Evolutionary conservation across 768 basidiomycete genomes (phyloP).

Genomic region (Heimioporus sp.): DNA sequence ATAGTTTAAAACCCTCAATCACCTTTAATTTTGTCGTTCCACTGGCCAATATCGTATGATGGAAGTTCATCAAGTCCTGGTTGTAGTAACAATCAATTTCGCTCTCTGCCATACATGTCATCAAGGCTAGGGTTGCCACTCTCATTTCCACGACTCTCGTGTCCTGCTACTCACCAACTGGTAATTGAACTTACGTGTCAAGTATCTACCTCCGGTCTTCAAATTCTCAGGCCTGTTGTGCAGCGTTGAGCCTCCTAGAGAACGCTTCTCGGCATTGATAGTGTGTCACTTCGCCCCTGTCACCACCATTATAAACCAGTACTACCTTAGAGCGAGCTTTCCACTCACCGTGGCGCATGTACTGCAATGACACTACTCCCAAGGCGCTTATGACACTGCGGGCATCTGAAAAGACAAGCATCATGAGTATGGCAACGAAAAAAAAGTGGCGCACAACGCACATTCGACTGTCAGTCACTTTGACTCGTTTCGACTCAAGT

Average conservation of each 20-base stretch:
- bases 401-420: slow-evolving; percentile 58
- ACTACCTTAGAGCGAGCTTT: neutral
- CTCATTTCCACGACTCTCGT: no score
- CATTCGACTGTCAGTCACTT: slow-evolving; percentile 92
- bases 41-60: no score
- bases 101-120: no score
- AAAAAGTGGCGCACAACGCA: slow-evolving; percentile 40
- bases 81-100: no score
- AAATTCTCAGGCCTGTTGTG: slow-evolving; percentile 11
- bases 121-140: no score
- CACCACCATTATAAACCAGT: neutral
- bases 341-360: slow-evolving; percentile 75
- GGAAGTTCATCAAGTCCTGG: no score
- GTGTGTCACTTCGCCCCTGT: slow-evolving; percentile 93
- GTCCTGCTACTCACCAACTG: neutral
- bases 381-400: slow-evolving; percentile 92
- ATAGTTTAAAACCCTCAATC: no score
- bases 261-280: slow-evolving; percentile 93
- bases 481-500: slow-evolving; percentile 79
- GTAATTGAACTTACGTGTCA: neutral
- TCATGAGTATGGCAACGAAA: neutral
- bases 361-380: slow-evolving; percentile 94
- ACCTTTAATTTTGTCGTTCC: no score
- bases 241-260: slow-evolving; percentile 50
- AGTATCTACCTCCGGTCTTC: neutral